These are phyloP conservation scores for Gentiana macrophylla DNA, from an alignment of 257 asterid species.

Conservation along the genomic window DNA sequence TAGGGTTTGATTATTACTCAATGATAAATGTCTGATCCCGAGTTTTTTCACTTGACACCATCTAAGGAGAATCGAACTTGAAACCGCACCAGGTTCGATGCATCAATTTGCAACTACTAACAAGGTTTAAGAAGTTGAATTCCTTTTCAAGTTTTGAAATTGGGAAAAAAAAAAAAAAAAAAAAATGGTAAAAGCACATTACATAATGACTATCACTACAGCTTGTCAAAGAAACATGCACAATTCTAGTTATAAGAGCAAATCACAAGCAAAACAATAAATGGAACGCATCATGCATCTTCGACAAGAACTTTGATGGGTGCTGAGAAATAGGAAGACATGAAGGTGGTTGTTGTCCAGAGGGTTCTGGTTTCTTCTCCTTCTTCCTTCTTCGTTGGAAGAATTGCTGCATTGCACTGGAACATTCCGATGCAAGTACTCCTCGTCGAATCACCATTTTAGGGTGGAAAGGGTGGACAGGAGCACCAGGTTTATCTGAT, in stretches of 20 bases:
- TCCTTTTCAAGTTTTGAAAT: no score
- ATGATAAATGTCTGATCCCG: no score
- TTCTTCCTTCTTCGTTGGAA: conserved; percentile 68
- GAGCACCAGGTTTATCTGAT: conserved; percentile 64
- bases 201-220: no score
- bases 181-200: no score
- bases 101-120: no score
- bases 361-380: conserved; percentile 38
- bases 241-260: neutral
- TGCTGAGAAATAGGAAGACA: conserved; percentile 48
- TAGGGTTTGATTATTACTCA: no score
- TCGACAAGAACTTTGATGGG: conserved; percentile 49
- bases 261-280: conserved; percentile 51
- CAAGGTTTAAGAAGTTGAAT: no score
- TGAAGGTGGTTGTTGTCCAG: conserved; percentile 26
- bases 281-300: conserved; percentile 59
- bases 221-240: no score
- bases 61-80: no score
- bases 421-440: conserved; percentile 74
- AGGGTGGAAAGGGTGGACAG: conserved; percentile 95
- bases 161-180: no score
- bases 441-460: conserved; percentile 62
- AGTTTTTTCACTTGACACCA: no score
- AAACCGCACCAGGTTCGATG: no score
- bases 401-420: conserved; percentile 83